These are phyloP conservation scores for Teunomyces panamensis DNA, from an alignment of 805 yeast genomes.

Conservation along the genomic window DNA sequence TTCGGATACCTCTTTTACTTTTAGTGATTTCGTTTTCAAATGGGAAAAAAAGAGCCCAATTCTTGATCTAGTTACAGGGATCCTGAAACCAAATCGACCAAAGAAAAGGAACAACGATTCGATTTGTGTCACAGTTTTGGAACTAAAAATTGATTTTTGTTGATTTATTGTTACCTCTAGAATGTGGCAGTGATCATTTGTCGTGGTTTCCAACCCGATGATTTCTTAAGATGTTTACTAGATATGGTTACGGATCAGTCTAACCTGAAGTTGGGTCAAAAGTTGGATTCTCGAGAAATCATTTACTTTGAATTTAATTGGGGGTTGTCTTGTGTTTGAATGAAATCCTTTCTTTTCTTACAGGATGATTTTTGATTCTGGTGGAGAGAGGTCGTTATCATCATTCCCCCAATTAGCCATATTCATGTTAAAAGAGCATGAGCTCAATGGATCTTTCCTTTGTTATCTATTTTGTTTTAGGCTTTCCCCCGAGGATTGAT, in stretches of 20 bases:
- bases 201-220: neutral
- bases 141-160: neutral
- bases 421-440: slow-evolving; percentile 1
- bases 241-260: neutral
- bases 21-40: slow-evolving; percentile 2
- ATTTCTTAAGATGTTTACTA: slow-evolving; percentile 1
- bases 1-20: neutral
- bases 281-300: neutral
- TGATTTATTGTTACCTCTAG: neutral
- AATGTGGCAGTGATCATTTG: neutral
- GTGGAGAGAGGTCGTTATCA: neutral
- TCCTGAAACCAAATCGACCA: neutral
- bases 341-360: neutral
- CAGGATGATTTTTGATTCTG: neutral
- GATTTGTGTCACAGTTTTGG: neutral
- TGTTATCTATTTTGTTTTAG: neutral
- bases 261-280: neutral
- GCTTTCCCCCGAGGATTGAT: slow-evolving; percentile 8
- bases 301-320: neutral
- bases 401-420: neutral
- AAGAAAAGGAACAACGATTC: slow-evolving; percentile 1
- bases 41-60: neutral
- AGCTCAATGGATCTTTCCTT: neutral
- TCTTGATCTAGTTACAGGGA: neutral
- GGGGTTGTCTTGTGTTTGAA: neutral